These are phyloP conservation scores for Pichia inconspicua DNA, from an alignment of 1,139 yeast genomes.

Conservation along the genomic window DNA sequence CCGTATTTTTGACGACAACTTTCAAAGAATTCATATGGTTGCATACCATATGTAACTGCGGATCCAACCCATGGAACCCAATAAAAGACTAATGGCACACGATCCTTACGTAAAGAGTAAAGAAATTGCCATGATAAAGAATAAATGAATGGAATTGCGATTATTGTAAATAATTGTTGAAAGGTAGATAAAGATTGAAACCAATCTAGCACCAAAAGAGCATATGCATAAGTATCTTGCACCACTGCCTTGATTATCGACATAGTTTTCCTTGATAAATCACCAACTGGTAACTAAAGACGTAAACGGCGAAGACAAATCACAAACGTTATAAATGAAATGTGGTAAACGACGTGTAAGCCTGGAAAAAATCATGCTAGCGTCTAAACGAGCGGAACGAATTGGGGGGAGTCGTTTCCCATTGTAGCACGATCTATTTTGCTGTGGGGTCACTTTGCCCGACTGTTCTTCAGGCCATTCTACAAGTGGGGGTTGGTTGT, in stretches of 20 bases:
- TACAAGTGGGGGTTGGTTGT: too few relatives aligned
- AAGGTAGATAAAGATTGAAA: conserved; percentile 14
- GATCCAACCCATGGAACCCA: conserved; percentile 96
- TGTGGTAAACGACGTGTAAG: background rate
- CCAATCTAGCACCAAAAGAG: conserved; percentile 4
- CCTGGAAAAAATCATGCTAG: background rate
- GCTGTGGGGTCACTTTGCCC: too few relatives aligned
- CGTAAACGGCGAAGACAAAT: background rate
- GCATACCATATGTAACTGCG: conserved; percentile 81
- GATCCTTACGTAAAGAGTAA: conserved; percentile 64
- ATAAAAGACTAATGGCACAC: conserved; percentile 85
- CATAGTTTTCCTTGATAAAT: conserved; percentile 12
- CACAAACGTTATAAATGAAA: conserved; percentile 1
- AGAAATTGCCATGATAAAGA: conserved; percentile 64
- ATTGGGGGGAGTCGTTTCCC: background rate
- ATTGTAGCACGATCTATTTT: background rate
- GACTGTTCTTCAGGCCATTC: too few relatives aligned
- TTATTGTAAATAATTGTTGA: conserved; percentile 34
- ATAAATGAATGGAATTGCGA: conserved; percentile 46
- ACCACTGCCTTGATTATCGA: conserved; percentile 21
- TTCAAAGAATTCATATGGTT: conserved; percentile 84
- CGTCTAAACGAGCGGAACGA: background rate
- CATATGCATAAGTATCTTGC: conserved; percentile 12
- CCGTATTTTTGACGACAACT: conserved; percentile 76
- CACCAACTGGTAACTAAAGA: background rate